Evolutionary conservation across 805 yeast species (phyloP).

Genomic region (Metahyphopichia silvanorum): DNA sequence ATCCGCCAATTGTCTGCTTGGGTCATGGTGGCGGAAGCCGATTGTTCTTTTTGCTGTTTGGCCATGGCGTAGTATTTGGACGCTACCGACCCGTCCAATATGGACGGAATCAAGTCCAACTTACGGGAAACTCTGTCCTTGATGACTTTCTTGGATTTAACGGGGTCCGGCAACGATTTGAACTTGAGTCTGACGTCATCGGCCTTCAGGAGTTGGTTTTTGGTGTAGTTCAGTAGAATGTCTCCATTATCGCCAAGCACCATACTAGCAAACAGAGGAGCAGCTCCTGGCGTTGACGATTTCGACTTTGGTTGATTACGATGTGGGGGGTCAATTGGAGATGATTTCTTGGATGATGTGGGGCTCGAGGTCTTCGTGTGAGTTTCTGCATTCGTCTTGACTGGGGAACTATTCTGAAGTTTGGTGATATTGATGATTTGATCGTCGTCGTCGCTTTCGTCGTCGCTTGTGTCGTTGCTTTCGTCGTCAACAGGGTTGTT

Average conservation of each 20-base stretch:
- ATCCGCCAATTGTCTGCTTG: constrained; percentile 44
- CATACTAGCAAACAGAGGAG: constrained; percentile 1
- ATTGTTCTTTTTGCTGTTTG: constrained; percentile 29
- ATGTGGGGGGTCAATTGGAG: too few relatives aligned
- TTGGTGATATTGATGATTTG: neutral
- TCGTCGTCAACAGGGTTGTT: neutral
- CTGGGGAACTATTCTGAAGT: constrained; percentile 1
- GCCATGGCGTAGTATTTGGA: constrained; percentile 55
- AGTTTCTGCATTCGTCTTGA: constrained; percentile 2
- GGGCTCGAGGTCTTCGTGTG: neutral
- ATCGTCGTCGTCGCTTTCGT: neutral
- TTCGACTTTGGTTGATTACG: too few relatives aligned
- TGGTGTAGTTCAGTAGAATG: constrained; percentile 11
- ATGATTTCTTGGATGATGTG: too few relatives aligned
- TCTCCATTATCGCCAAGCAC: constrained; percentile 9
- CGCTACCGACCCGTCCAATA: constrained; percentile 41
- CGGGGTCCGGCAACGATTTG: constrained; percentile 18
- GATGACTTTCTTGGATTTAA: constrained; percentile 28
- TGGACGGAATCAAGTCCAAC: constrained; percentile 28
- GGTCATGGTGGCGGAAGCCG: constrained; percentile 44
- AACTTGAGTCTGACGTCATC: constrained; percentile 12
- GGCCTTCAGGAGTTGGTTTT: constrained; percentile 9
- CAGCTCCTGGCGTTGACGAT: too few relatives aligned
- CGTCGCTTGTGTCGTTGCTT: neutral
- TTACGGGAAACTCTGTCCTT: constrained; percentile 23